Base-by-base conservation (phyloP, 192 early-diverging fungal species). In the Coemansia sp. region DNA sequence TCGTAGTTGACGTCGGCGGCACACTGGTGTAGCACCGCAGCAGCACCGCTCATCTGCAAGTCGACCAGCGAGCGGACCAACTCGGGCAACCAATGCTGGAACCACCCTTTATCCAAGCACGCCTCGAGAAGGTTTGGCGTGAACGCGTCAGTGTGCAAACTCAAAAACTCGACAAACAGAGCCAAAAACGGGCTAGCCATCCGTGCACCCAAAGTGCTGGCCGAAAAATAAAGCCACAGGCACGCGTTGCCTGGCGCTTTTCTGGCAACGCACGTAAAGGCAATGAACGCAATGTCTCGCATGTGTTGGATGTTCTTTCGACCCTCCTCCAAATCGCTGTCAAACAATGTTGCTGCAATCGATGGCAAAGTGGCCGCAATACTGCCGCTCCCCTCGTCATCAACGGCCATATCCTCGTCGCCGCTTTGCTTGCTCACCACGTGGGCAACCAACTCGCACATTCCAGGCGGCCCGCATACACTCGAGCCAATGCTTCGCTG, bases 1-100 rank as follows among this genome's bases (percentile, higher is more conserved):
- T 58, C 42, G 14, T 69, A 69, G 38, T 39, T 45, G 37, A 62
- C 27, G 6, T 61, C 54, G 11, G 29, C 14, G 0, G 52, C 32
- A 32, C 56, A 53, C 23, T 75, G 71, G 42, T 64, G 61, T 23
- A 68, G 27, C 17, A 67, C 71, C 1, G 57, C 61, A 6, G 71
- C 71, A 0, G 65, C 71, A 2, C 61, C 71, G 32, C 56, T 45
- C 50, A 60, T 33, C 7, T 56, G 38, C 34, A 63, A 27, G 0
- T 33, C 52, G 8, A 35, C 36, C 22, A 75, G 53, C 13, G 56
- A 51, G 9, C 30, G 53, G 19, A 63, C 40, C 48, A 64, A 34
- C 14, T 15, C 26, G 1, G 46, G 40, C 5, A 68, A 3, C 5
- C 46, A 58, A 11, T n/a, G 18, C 31, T 63, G 60, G 46, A 74